phyloP scores from a whole-genome alignment of 2,329 filamentous ascomycete species.

The Pseudophaeomoniella oleicola region DNA sequence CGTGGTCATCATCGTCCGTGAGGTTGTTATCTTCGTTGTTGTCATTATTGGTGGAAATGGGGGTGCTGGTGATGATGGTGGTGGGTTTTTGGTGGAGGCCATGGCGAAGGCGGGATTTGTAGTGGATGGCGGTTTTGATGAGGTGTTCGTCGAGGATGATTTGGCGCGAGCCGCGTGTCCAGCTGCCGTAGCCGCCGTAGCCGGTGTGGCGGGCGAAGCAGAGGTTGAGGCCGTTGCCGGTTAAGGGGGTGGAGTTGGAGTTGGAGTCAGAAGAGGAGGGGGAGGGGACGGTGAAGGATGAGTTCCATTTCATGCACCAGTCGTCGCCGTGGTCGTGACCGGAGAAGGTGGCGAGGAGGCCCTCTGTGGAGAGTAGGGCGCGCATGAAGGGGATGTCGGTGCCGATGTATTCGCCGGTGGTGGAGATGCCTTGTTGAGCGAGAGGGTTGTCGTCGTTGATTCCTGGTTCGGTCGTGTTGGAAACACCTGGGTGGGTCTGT shows the following conservation, averaged over 20 bases:
- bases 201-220: conserved; percentile 54
- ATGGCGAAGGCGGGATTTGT: no score
- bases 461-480: conserved; percentile 27
- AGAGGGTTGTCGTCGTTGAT: conserved; percentile 29
- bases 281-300: conserved; percentile 5
- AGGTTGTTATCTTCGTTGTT: conserved; percentile 12
- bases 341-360: conserved; percentile 44
- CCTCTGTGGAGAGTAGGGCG: conserved; percentile 38
- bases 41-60: conserved; percentile 22
- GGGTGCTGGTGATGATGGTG: no score
- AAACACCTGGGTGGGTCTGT: conserved; percentile 22
- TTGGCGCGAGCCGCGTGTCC: conserved; percentile 46
- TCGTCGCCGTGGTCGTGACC: conserved; percentile 54
- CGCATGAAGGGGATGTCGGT: conserved; percentile 50
- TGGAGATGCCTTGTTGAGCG: conserved; percentile 25
- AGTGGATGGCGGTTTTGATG: no score
- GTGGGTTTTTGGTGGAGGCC: no score
- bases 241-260: conserved; percentile 12
- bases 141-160: conserved; percentile 31
- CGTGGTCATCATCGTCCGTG: neutral
- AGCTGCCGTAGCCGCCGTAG: conserved; percentile 55
- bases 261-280: conserved; percentile 10
- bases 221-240: conserved; percentile 31
- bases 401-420: conserved; percentile 20
- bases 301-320: conserved; percentile 39